These are phyloP conservation scores for Globisporangium perplexum DNA, from an alignment of 352 stramenopile species.

Conservation along the genomic window DNA sequence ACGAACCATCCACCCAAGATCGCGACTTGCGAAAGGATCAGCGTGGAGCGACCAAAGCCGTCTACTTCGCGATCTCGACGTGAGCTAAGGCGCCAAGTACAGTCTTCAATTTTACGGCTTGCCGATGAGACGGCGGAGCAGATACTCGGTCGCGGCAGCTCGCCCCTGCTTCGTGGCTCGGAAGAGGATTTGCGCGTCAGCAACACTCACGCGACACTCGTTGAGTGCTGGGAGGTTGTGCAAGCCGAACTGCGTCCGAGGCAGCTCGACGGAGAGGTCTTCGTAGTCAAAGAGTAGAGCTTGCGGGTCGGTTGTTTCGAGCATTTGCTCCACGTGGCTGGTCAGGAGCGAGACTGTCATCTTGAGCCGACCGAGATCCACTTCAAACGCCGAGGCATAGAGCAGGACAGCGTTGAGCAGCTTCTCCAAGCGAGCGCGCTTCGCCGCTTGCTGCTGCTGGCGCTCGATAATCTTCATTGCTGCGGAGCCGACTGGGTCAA, in stretches of 20 bases:
- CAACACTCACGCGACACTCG: constrained; percentile 46
- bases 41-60: constrained; percentile 13
- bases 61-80: constrained; percentile 63
- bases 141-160: constrained; percentile 41
- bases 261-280: constrained; percentile 35
- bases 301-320: constrained; percentile 6
- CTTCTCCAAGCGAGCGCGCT: constrained; percentile 28
- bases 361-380: constrained; percentile 37
- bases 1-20: neutral
- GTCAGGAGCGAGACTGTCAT: constrained; percentile 41
- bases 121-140: constrained; percentile 28
- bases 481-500: constrained; percentile 1
- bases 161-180: constrained; percentile 51
- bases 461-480: constrained; percentile 15
- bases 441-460: constrained; percentile 14
- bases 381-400: constrained; percentile 42
- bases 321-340: constrained; percentile 33
- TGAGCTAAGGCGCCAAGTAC: constrained; percentile 16
- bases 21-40: constrained; percentile 6
- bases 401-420: constrained; percentile 55
- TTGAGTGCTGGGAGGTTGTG: constrained; percentile 47
- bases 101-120: constrained; percentile 3
- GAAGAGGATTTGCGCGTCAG: constrained; percentile 39
- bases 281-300: constrained; percentile 31
- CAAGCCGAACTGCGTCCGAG: constrained; percentile 16